Base-by-base conservation (phyloP, 306 rosid species). In the barrel medic (Medicago truncatula) region DNA sequence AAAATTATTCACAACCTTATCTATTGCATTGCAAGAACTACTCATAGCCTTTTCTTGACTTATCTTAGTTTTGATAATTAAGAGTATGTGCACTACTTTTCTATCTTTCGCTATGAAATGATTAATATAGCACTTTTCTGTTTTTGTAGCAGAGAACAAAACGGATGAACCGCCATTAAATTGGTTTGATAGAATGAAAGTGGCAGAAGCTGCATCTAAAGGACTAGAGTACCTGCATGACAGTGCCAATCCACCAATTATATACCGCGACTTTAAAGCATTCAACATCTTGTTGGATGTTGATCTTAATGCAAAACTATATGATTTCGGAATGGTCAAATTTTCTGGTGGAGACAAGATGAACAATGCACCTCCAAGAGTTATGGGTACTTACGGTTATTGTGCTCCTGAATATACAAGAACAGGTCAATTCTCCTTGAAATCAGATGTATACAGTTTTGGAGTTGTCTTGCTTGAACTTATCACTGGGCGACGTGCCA, bases 191-290 rank as follows among this genome's bases (percentile, higher is more conserved):
- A 85, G 98, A 81, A 85, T 95, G 52, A 95, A 85, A 80, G 79
- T 95, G 52, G 97, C 95, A 6, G 81, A 79, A 23, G 96, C 82
- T 21, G 85, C 85, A 18, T 97, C 98, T 0, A 73, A 80, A 71
- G 98, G 96, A 15, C 70, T 95, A 63, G 91, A 92, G 83, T 90
- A 92, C 82, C 77, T 95, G 90, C 97, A 95, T 13, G 89, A 90
- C 8, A 85, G 7, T 43, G 90, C 89, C 39, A 80, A 87, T 54
- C 97, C 98, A 3, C 89, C 97, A 0, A 67, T 95, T 41, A 78
- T 92, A 76, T 87, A 77, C 76, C 76, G 90, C 7, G 93, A 95
- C 79, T 68, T 95, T 64, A 95, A 90, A 72, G 46, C 93, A 8
- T 76, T 89, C 2, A 86, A 90, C 71, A 84, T 95, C 74, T 73